phyloP scores from a whole-genome alignment of 768 basidiomycete genomes.

The Cyathus striatus region DNA sequence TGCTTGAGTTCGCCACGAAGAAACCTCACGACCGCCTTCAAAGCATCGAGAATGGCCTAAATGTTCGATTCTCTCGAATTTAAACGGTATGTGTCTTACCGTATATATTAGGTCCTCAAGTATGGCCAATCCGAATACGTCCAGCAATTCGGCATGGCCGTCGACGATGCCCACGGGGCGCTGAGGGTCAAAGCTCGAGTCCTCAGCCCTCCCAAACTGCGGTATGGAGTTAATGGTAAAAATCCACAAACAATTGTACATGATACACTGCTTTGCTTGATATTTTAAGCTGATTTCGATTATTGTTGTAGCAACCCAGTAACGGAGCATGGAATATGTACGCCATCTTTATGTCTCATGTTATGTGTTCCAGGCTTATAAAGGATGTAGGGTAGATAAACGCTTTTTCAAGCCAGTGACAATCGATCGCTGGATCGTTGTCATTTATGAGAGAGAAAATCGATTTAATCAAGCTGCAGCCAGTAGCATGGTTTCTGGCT shows the following conservation, averaged over 20 bases:
- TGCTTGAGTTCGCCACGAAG: constrained; percentile 66
- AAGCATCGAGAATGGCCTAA: constrained; percentile 48
- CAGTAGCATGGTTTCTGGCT: constrained; percentile 45
- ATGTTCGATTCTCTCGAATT: constrained; percentile 22
- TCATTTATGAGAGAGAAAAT: constrained; percentile 51
- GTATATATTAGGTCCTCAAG: constrained; percentile 37
- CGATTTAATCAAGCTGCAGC: constrained; percentile 45
- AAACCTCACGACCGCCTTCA: constrained; percentile 50
- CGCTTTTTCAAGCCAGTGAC: constrained; percentile 48
- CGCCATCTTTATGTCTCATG: constrained; percentile 26
- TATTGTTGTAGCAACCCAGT: constrained; percentile 29
- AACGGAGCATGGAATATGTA: constrained; percentile 82
- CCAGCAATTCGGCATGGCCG: constrained; percentile 60
- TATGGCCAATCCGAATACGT: constrained; percentile 74
- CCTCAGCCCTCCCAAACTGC: constrained; percentile 55
- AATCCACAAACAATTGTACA: constrained; percentile 52
- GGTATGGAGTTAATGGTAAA: constrained; percentile 53
- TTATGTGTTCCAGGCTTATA: constrained; percentile 36
- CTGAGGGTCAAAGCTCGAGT: constrained; percentile 52
- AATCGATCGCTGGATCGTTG: constrained; percentile 58
- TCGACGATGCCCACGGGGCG: constrained; percentile 41
- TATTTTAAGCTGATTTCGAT: not conserved
- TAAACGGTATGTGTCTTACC: not conserved
- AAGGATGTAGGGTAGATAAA: constrained; percentile 58
- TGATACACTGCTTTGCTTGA: constrained; percentile 4